Percentiles rank a stretch among this genome's conserved stretches.
Conservation (phyloP, 345 rosid genomes). For the Populus simonii region DNA sequence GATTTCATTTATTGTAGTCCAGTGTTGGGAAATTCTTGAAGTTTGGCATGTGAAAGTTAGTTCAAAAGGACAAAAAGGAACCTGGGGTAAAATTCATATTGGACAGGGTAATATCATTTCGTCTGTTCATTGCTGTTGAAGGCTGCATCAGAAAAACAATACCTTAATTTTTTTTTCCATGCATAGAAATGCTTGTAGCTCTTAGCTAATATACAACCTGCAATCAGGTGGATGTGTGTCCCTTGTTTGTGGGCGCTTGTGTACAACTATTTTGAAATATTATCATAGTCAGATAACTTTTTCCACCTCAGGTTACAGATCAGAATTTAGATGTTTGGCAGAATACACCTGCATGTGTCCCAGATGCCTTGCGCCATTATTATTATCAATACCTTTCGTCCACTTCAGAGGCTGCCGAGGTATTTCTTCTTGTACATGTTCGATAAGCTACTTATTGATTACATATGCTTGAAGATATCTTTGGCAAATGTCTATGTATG, state of each 20-base stretch:
- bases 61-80: neutral
- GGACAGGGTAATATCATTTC: neutral
- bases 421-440: constrained; percentile 20
- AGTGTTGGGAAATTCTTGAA: neutral
- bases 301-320: constrained; percentile 72
- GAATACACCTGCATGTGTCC: constrained; percentile 76
- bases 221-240: constrained; percentile 6
- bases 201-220: neutral
- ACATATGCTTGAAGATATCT: neutral
- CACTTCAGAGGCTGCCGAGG: constrained; percentile 96
- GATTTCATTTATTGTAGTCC: neutral
- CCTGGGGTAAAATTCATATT: neutral
- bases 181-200: too few species aligned
- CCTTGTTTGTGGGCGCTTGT: neutral
- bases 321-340: constrained; percentile 90
- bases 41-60: neutral
- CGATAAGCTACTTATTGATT: constrained; percentile 20
- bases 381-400: constrained; percentile 97
- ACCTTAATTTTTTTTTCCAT: too few species aligned
- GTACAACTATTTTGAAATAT: neutral
- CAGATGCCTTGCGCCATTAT: constrained; percentile 92
- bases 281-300: constrained; percentile 11
- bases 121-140: too few species aligned
- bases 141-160: too few species aligned
- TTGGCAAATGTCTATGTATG: neutral